Evolutionary conservation across 139 green algal species (phyloP).

Genomic region (Chara braunii): DNA sequence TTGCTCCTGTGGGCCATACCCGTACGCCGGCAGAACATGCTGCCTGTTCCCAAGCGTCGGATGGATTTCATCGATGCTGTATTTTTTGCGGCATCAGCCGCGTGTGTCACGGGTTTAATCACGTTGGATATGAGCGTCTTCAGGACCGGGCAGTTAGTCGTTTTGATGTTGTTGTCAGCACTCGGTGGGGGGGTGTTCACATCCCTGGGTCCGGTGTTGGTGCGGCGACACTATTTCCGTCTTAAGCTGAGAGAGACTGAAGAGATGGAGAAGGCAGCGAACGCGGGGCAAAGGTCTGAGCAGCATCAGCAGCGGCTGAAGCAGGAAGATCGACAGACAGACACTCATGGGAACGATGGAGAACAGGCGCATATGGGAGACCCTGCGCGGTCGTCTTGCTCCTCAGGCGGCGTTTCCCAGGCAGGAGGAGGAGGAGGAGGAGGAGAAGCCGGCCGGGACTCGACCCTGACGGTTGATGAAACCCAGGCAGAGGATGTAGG

Average conservation of each 20-base stretch:
- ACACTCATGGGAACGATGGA: no score
- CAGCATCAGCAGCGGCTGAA: no score
- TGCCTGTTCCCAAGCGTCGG: neutral
- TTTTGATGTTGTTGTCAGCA: conserved; percentile 14
- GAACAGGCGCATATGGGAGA: no score
- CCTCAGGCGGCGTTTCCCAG: no score
- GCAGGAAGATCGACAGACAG: no score
- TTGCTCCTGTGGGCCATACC: conserved; percentile 10
- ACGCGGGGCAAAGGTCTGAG: no score
- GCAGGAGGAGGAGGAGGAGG: no score
- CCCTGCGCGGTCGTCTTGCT: no score
- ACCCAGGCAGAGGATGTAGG: no score
- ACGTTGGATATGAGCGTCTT: conserved; percentile 20
- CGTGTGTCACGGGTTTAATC: conserved; percentile 1
- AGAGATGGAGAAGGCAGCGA: neutral
- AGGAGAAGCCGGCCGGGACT: no score
- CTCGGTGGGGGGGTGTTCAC: conserved; percentile 26
- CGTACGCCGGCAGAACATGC: no score
- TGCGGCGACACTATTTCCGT: conserved; percentile 29
- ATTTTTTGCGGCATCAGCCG: conserved; percentile 12
- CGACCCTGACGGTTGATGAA: no score
- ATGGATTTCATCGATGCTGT: conserved; percentile 30
- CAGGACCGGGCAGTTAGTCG: neutral
- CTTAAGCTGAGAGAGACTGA: neutral
- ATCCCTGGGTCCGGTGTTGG: conserved; percentile 16